A percentile compares a stretch with the other conserved stretches of the same genome.
Conservation (phyloP, 1,284 basidiomycete species). For the Chiua sp. region DNA sequence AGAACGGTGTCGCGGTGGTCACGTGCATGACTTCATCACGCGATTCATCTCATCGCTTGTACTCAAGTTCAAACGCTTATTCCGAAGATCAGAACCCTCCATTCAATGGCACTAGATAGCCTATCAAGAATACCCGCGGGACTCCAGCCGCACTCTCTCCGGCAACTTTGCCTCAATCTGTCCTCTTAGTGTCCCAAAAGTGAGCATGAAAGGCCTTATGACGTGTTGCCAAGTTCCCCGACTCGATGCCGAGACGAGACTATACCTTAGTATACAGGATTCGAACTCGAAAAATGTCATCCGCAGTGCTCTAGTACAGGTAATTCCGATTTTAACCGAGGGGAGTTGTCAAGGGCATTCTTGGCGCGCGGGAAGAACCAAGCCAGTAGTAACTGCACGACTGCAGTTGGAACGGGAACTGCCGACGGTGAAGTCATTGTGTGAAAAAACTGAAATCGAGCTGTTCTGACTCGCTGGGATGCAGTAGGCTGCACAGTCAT, state of each 20-base stretch:
- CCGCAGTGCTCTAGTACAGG: background rate
- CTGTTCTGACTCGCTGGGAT: background rate
- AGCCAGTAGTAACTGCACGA: background rate
- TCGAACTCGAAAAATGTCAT: background rate
- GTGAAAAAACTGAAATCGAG: background rate
- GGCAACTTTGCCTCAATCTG: too few relatives aligned
- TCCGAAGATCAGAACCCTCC: too few relatives aligned
- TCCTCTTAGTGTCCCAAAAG: too few relatives aligned
- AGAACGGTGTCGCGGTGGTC: conserved; percentile 11
- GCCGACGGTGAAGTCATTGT: background rate
- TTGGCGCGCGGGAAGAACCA: background rate
- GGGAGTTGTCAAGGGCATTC: background rate
- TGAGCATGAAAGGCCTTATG: background rate
- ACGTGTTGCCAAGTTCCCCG: background rate
- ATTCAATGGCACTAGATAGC: too few relatives aligned
- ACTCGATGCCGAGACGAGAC: background rate
- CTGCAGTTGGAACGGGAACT: background rate
- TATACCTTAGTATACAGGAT: background rate
- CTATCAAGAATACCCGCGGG: too few relatives aligned
- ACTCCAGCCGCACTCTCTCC: too few relatives aligned
- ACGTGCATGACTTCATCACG: conserved; percentile 18
- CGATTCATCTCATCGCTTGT: background rate
- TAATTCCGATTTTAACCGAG: too few relatives aligned
- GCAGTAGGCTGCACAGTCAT: background rate
- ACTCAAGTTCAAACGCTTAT: too few relatives aligned